These are phyloP conservation scores for Coffea canephora DNA, from an alignment of 257 asterid species.

Conservation along the genomic window DNA sequence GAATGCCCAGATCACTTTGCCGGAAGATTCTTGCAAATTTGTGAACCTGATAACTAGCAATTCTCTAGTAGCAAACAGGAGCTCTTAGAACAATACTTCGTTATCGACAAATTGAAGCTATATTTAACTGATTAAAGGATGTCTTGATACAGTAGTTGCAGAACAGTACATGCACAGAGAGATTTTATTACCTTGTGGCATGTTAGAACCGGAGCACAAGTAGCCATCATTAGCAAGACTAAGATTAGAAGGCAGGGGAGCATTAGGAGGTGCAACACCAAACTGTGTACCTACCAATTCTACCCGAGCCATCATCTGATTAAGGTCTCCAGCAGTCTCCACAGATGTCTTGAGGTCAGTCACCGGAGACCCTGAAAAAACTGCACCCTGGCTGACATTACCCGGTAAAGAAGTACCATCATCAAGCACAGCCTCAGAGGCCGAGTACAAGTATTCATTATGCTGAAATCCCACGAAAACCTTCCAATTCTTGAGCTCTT, in stretches of 20 bases:
- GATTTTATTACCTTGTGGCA: conserved; percentile 33
- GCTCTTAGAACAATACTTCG: not conserved
- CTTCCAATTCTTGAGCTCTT: conserved; percentile 56
- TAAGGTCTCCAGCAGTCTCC: conserved; percentile 58
- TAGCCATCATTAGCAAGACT: conserved; percentile 61
- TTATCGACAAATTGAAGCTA: not conserved
- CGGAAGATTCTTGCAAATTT: not conserved
- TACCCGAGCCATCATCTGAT: conserved; percentile 51
- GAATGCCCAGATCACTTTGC: not conserved
- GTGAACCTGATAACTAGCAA: not conserved
- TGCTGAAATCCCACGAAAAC: conserved; percentile 65
- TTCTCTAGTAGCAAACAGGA: no score
- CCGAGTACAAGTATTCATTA: conserved; percentile 55
- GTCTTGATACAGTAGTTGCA: not conserved
- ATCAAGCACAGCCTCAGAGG: conserved; percentile 49
- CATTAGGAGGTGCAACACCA: conserved; percentile 42
- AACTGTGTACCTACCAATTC: conserved; percentile 61
- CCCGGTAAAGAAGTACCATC: conserved; percentile 56
- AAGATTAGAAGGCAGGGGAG: conserved; percentile 52
- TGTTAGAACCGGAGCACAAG: conserved; percentile 31
- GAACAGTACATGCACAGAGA: not conserved
- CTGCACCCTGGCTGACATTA: conserved; percentile 56
- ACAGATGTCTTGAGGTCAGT: conserved; percentile 55
- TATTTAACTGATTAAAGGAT: not conserved
- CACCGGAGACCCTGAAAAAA: conserved; percentile 45